Conservation (phyloP, 2,329 filamentous ascomycete genomes). For the Nemania abortiva region DNA sequence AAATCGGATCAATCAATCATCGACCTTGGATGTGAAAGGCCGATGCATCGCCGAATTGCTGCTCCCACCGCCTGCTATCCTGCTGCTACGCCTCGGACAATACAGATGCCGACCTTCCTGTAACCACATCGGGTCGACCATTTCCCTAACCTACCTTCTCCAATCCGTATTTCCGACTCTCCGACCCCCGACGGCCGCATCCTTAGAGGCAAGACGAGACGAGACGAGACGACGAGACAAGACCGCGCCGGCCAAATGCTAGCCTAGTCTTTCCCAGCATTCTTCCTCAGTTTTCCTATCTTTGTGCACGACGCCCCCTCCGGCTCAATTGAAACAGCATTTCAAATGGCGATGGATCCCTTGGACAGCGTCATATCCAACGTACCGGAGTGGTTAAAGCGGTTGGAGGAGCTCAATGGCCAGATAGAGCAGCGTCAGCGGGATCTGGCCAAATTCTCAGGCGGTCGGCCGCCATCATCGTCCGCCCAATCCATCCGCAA, state of each 20-base stretch:
- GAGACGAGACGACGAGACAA: too few species aligned
- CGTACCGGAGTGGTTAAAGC: conserved; percentile 70
- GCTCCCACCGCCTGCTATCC: conserved; percentile 12
- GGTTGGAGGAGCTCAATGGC: conserved; percentile 69
- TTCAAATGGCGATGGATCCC: conserved; percentile 64
- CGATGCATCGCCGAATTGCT: conserved; percentile 20
- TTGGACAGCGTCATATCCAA: conserved; percentile 66
- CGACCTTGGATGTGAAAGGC: background rate
- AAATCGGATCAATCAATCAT: background rate
- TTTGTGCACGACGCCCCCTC: conserved; percentile 12
- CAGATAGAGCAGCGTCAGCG: conserved; percentile 72
- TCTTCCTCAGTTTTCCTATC: conserved; percentile 4
- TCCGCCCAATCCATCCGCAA: conserved; percentile 61
- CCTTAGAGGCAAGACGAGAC: conserved; percentile 8
- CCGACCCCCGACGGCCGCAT: background rate
- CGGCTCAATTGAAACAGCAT: conserved; percentile 18
- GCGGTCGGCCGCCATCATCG: conserved; percentile 49
- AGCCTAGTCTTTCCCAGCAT: conserved; percentile 25
- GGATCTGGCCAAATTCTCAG: conserved; percentile 66
- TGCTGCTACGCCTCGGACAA: conserved; percentile 18
- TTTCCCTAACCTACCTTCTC: conserved; percentile 6
- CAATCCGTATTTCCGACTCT: conserved; percentile 3
- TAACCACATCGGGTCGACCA: conserved; percentile 16
- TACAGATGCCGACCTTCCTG: conserved; percentile 31
- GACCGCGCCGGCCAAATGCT: conserved; percentile 21